Conservation (phyloP, 163 green algal species). For the Scenedesmus sp. region DNA sequence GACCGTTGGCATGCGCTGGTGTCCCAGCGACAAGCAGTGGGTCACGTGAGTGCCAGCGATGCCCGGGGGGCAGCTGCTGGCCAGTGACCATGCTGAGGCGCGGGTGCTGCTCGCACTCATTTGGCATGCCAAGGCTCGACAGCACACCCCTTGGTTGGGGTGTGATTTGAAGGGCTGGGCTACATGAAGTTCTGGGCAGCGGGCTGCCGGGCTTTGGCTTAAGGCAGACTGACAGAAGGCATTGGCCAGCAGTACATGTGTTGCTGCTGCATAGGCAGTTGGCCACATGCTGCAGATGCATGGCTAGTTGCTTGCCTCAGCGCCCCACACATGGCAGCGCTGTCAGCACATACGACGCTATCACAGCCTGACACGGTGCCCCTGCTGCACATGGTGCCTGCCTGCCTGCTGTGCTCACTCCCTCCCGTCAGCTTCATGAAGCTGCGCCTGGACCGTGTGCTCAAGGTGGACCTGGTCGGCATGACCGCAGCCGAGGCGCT, state of each 20-base stretch:
- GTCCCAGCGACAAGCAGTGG: constrained; percentile 92
- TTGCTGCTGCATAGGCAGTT: neutral
- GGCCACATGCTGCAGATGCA: neutral
- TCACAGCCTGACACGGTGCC: neutral
- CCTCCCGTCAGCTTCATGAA: constrained; percentile 92
- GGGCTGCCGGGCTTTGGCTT: neutral
- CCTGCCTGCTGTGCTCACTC: neutral
- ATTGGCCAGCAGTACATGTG: neutral
- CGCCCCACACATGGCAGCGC: too few species aligned
- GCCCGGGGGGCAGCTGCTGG: too few species aligned
- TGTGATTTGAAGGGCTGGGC: too few species aligned
- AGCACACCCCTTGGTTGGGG: too few species aligned
- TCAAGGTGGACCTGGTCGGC: constrained; percentile 79
- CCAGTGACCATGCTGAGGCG: too few species aligned
- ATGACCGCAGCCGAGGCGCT: constrained; percentile 75
- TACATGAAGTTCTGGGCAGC: neutral
- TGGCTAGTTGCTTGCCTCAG: too few species aligned
- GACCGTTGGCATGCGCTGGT: constrained; percentile 89
- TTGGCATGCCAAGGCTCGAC: too few species aligned
- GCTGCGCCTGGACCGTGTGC: constrained; percentile 92
- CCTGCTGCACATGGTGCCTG: neutral
- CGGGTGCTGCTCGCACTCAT: neutral
- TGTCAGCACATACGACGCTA: neutral
- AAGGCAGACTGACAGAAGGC: neutral
- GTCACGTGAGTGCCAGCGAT: constrained; percentile 76